Conservation (phyloP, 768 basidiomycete genomes). For the Dacryopinax primogenitus region DNA sequence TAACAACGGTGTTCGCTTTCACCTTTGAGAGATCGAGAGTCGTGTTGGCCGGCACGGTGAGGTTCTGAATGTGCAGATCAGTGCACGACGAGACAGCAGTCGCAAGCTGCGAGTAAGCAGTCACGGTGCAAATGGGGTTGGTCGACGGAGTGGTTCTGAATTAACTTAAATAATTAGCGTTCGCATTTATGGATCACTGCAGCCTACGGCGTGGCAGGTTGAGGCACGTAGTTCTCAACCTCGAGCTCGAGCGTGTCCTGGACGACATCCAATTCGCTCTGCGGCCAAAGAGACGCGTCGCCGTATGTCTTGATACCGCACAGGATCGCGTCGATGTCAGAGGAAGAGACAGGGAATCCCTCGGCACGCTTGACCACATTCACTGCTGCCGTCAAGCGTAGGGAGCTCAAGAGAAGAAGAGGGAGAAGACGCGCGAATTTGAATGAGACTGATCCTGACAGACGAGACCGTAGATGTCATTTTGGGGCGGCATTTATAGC, state of each 20-base stretch:
- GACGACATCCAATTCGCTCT: slow-evolving; percentile 12
- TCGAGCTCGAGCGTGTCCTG: slow-evolving; percentile 11
- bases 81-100: slow-evolving; percentile 11
- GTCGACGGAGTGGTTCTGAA: slow-evolving; percentile 9
- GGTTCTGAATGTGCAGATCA: slow-evolving; percentile 12
- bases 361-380: background rate
- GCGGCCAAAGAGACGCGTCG: slow-evolving; percentile 12
- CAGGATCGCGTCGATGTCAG: slow-evolving; percentile 13
- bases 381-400: background rate
- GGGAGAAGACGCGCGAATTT: too few species aligned
- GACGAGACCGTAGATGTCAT: background rate
- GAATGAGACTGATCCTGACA: too few species aligned
- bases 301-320: slow-evolving; percentile 17
- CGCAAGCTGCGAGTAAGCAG: slow-evolving; percentile 13
- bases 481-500: background rate
- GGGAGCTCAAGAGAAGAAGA: background rate
- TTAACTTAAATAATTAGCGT: background rate
- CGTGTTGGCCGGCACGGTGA: slow-evolving; percentile 13
- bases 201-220: slow-evolving; percentile 11
- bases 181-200: background rate
- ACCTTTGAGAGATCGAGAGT: slow-evolving; percentile 15
- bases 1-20: slow-evolving; percentile 13
- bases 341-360: slow-evolving; percentile 12
- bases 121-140: slow-evolving; percentile 13
- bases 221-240: slow-evolving; percentile 11